Conservation (phyloP, 2,329 filamentous ascomycete genomes). For the Cercospora sp. region DNA sequence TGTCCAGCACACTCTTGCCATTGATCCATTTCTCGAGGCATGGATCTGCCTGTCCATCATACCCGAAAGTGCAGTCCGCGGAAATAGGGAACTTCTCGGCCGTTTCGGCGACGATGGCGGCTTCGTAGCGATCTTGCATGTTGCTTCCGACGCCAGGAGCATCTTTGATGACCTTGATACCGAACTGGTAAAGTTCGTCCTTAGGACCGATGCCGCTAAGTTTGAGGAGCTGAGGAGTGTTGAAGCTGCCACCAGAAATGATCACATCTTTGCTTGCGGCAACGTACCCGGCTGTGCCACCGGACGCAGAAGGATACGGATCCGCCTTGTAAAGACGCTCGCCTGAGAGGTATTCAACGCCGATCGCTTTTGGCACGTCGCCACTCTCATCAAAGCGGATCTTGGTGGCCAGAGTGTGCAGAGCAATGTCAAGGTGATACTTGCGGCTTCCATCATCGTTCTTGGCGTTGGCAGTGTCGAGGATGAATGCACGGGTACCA, state of each 20-base stretch:
- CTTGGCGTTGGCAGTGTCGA: conserved; percentile 51
- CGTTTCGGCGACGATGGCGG: conserved; percentile 51
- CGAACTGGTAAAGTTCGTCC: conserved; percentile 54
- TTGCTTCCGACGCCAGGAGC: conserved; percentile 65
- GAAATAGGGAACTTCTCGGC: conserved; percentile 42
- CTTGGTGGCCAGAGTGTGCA: conserved; percentile 66
- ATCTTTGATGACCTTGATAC: conserved; percentile 57
- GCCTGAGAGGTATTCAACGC: conserved; percentile 47
- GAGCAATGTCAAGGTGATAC: conserved; percentile 58
- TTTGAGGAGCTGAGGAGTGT: conserved; percentile 65
- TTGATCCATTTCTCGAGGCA: conserved; percentile 50
- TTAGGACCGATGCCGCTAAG: conserved; percentile 62
- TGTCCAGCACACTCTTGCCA: conserved; percentile 35
- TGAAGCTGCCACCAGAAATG: conserved; percentile 57
- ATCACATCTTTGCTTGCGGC: conserved; percentile 49
- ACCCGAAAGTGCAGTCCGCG: conserved; percentile 44
- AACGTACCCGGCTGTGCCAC: conserved; percentile 45
- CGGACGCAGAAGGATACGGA: conserved; percentile 33
- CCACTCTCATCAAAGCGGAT: conserved; percentile 63
- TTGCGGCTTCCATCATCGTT: conserved; percentile 53
- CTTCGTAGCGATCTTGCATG: conserved; percentile 62
- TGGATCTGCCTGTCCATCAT: conserved; percentile 36
- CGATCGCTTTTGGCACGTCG: conserved; percentile 45
- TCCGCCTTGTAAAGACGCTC: conserved; percentile 43
- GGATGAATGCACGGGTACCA: conserved; percentile 58